Evolutionary conservation across 495 filamentous ascomycete genomes (phyloP), one percentile per base, ranked within the genome.

Genomic region (Annulohypoxylon bovei): DNA sequence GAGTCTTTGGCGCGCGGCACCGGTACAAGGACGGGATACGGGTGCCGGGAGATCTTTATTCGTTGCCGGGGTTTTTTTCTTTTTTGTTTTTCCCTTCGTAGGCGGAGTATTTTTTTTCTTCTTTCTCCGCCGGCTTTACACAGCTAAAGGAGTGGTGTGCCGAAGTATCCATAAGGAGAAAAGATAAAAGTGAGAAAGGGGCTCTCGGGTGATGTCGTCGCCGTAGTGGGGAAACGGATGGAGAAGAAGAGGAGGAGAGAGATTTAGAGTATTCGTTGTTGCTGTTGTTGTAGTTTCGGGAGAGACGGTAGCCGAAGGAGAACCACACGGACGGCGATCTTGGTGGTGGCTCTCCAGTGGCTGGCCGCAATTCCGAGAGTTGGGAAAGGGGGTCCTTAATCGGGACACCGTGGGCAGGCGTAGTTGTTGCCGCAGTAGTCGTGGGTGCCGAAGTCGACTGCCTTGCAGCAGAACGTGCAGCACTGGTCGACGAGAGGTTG

Each of bases 391-490:
- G n/a, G 52, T 47, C 46, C 67, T 78, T 78, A 84, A 65, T 82
- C 79, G 47, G 79, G 77, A 79, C 82, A 84, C 47, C 77, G 68
- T 23, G 80, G 81, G 75, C 81, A 84, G 62, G 82, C 75, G 33
- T 73, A 67, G 72, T 76, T 76, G 42, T 59, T 70, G 18, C 81
- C 81, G 80, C 82, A 84, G 75, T 83, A 84, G 70, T 84, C 82
- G 71, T 84, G 82, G 39, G 82, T 84, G 68, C 82, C 82, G 35
- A 83, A 84, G 75, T 84, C 82, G 59, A 82, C 75, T 40, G 82
- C 82, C 75, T 82, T 83, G 81, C 82, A 84, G 79, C 82, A 84
- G 65, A 81, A 84, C 23, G 81, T 81, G 82, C 82, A 84, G 80
- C 82, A 84, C 55, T 81, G 64, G 77, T 83, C 76, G 78, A 84